These are phyloP conservation scores for Pseudogymnoascus sp. DNA, from an alignment of 2,329 filamentous ascomycete species.

Conservation along the genomic window DNA sequence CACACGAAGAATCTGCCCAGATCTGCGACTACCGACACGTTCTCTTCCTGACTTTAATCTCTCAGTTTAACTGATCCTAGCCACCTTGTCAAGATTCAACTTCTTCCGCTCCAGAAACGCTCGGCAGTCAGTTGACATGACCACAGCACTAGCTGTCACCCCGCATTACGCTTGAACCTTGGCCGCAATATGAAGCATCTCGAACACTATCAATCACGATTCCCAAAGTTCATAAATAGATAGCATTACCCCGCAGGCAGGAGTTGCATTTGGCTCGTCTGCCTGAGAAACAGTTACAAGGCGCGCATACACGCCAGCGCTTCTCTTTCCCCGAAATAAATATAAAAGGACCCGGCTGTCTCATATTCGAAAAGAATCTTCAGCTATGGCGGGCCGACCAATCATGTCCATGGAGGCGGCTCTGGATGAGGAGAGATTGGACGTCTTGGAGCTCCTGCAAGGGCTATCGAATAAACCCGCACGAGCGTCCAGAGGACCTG, in stretches of 20 bases:
- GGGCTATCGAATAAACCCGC: constrained; percentile 14
- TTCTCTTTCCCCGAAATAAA: constrained; percentile 13
- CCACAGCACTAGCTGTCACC: constrained; percentile 7
- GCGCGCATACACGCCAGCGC: not conserved
- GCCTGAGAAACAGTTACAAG: not conserved
- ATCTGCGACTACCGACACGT: not conserved
- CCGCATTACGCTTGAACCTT: constrained; percentile 11
- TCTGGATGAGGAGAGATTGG: constrained; percentile 68
- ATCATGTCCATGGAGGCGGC: constrained; percentile 70
- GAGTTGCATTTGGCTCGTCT: not conserved
- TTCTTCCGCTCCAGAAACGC: not conserved
- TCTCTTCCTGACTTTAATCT: not conserved
- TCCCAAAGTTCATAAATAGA: constrained; percentile 29
- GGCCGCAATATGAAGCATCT: constrained; percentile 30
- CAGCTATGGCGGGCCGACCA: constrained; percentile 24
- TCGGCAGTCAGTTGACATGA: constrained; percentile 4
- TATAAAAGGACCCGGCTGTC: constrained; percentile 12
- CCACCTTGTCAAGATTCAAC: not conserved
- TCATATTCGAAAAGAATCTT: constrained; percentile 12
- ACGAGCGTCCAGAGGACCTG: constrained; percentile 22
- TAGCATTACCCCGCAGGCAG: constrained; percentile 17
- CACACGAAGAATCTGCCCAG: not conserved
- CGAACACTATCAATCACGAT: constrained; percentile 21
- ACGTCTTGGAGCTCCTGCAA: constrained; percentile 64
- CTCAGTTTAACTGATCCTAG: not conserved